Base-by-base conservation (phyloP, 73 alveolate species). In the Paraurostyla sp. region DNA sequence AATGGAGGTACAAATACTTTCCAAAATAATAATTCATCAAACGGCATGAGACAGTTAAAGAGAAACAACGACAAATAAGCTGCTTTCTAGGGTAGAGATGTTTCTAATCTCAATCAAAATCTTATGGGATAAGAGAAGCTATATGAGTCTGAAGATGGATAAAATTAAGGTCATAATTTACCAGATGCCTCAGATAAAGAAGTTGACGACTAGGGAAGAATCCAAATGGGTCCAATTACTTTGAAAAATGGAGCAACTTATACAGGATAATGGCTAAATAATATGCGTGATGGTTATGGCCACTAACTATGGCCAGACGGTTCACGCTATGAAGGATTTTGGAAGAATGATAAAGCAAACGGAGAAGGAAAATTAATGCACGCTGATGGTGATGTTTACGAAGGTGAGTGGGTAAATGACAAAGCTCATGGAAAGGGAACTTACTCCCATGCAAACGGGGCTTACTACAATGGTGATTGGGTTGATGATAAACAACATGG, bases 341-440 rank as follows among this genome's bases (percentile, higher is more conserved):
- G 86, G 90, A n/a, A 0, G 35, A 80, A 80, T 68, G 89, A 59
- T 68, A 59, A 71, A 7, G 91, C 91, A 15, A 80, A 80, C 30
- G 91, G 91, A 0, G 33, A 59, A 20, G 91, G 91, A 15, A 80
- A 23, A 0, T 48, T 71, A 23, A n/a, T 0, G 23, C 89, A 80
- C 32, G 73, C 89, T 23, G 89, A 80, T 63, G 91, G 91, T 16
- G 91, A 80, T 80, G 38, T 30, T 15, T 80, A 80, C 30, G 91
- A 80, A 68, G 91, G 91, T 43, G 91, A 59, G 23, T 80, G 86
- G 86, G 1, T 62, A 16, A 42, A 71, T 30, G 87, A 80, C 45
- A 80, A 80, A 45, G 86, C 86, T 16, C 90, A 80, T 68, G 91
- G 91, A n/a, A 27, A 63, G 23, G 91, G 91, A n/a, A 71, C 43